phyloP scores from a whole-genome alignment of 352 stramenopile species.

The Pythium folliculosum region DNA sequence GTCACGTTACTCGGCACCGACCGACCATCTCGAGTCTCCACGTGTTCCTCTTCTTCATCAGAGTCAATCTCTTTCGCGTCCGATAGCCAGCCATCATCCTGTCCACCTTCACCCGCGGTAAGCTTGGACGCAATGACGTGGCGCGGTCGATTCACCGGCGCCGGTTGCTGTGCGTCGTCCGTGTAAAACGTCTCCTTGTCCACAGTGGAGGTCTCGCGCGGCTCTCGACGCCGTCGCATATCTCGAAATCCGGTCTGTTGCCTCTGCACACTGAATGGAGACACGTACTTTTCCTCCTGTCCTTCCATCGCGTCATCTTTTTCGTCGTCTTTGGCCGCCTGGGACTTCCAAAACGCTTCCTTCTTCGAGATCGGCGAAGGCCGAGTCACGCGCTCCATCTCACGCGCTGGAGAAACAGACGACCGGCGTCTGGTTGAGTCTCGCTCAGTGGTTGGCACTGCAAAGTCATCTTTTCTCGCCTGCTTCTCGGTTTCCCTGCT shows the following conservation, averaged over 20 bases:
- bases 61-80: slow-evolving; percentile 51
- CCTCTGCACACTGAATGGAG: slow-evolving; percentile 42
- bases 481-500: slow-evolving; percentile 14
- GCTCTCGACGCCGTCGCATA: slow-evolving; percentile 8
- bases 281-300: slow-evolving; percentile 40
- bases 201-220: slow-evolving; percentile 8
- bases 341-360: slow-evolving; percentile 26
- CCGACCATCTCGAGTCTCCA: not conserved
- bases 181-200: slow-evolving; percentile 45
- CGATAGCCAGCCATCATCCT: slow-evolving; percentile 59
- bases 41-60: slow-evolving; percentile 13
- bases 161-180: slow-evolving; percentile 30
- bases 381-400: not conserved
- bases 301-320: not conserved
- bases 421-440: not conserved
- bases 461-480: not conserved
- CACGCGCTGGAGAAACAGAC: not conserved
- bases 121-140: slow-evolving; percentile 46
- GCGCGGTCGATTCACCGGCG: slow-evolving; percentile 31
- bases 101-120: slow-evolving; percentile 32
- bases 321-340: not conserved
- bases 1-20: not conserved
- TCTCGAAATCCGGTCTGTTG: slow-evolving; percentile 12
- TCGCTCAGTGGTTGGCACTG: not conserved
- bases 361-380: slow-evolving; percentile 7